Percentiles rank a stretch among this genome's conserved stretches.
phyloP scores from a whole-genome alignment of 176 grass and related monocot species.

The Bonia amplexicaulis region DNA sequence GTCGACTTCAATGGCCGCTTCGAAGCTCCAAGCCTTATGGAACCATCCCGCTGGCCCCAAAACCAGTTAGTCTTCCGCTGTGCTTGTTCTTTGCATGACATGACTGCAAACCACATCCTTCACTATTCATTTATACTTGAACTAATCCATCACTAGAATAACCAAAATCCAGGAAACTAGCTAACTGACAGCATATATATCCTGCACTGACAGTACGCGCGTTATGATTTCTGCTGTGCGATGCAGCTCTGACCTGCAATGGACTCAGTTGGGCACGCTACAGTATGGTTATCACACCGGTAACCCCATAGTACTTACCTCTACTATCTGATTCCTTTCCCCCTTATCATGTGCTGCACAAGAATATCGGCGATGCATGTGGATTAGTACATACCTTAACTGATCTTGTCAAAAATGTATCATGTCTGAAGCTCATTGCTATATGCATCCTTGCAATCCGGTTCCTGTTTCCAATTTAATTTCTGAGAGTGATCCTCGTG shows the following conservation, averaged over 20 bases:
- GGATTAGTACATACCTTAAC: neutral
- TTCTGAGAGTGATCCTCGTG: too few species aligned
- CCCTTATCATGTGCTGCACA: neutral
- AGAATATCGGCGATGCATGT: neutral
- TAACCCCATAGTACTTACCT: neutral
- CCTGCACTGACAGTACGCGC: neutral
- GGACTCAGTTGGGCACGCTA: constrained; percentile 53
- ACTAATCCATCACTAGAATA: neutral
- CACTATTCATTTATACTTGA: neutral
- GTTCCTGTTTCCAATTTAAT: neutral
- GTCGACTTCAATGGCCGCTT: constrained; percentile 45
- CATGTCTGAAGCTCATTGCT: too few species aligned
- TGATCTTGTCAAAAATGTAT: too few species aligned
- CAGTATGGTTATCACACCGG: constrained; percentile 51
- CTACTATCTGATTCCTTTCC: neutral
- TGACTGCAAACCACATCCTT: neutral
- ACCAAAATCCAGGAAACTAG: neutral
- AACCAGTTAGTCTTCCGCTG: constrained; percentile 45
- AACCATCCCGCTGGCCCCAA: constrained; percentile 93
- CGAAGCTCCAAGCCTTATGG: constrained; percentile 84
- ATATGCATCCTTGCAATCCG: too few species aligned
- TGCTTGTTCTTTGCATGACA: neutral
- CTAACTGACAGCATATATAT: too few species aligned
- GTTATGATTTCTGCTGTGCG: neutral
- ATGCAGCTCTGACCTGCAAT: constrained; percentile 46